Base-by-base conservation (phyloP, 1,139 yeast species). In the Candida albicans region DNA sequence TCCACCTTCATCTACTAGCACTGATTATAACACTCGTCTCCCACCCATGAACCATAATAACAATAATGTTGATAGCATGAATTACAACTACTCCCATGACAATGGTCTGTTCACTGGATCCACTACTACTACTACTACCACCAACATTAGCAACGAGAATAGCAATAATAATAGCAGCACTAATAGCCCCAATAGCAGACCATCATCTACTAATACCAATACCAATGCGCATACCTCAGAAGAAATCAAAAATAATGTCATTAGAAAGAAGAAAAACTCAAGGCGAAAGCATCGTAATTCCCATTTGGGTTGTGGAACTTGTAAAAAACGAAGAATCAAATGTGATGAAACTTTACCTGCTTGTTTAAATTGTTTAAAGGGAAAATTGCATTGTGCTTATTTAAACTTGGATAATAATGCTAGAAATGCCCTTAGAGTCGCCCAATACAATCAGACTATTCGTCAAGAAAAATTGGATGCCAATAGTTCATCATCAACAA, bases 321-420 rank as follows among this genome's bases (percentile, higher is more conserved):
- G 88, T 63, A 81, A 82, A 54, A 75, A 79, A 52, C 72, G 87
- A 48, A 66, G 87, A 47, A 81, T 82, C 57, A 82, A 82, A 56
- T 82, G 88, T 62, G 87, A 82, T 60, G 88, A 82, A 57, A 72
- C 74, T 44, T 65, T 81, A 28, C 87, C 87, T 0, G 69, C 75
- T 30, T 82, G 88, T 54, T 67, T 74, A 41, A 82, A 82, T 55
- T 82, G 87, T 56, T 56, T 72, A 42, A 77, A 81, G 58, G 83
- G 86, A 8, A 79, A 81, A 49, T 60, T 77, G 36, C 73, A 72
- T 48, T 79, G 83, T 62, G 81, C 82, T 4, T 78, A 78, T 54
- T 58, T 77, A 39, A 76, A 75, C 41, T 57, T 77, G 32, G 81
- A 77, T 52, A 70, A 72, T 10, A 67, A 70, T 28, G 81, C 81